Percentiles rank a stretch among this genome's conserved stretches.
Conservation (phyloP, 148 eudicot species). For the Heliosperma pusillum region DNA sequence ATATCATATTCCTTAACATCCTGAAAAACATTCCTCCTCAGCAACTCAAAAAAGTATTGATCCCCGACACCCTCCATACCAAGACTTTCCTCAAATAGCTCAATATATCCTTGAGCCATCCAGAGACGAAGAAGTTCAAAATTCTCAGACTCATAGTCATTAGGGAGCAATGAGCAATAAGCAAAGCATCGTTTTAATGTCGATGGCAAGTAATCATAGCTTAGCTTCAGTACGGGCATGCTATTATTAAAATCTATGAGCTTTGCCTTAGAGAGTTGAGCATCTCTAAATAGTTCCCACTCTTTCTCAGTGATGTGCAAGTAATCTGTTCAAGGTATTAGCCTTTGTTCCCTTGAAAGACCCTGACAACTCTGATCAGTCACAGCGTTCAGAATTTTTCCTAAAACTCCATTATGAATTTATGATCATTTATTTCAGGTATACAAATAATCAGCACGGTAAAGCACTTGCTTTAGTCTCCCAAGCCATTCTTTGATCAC, state of each 20-base stretch:
- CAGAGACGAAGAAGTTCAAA: conserved; percentile 10
- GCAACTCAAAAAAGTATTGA: conserved; percentile 1
- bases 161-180: conserved; percentile 22
- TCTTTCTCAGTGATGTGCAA: conserved; percentile 3
- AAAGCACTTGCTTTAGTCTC: conserved; percentile 9
- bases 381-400: background rate
- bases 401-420: background rate
- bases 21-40: conserved; percentile 3
- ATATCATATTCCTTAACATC: background rate
- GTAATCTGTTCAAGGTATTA: too few species aligned
- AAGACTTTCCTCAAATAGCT: background rate
- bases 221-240: conserved; percentile 11
- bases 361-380: background rate
- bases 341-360: conserved; percentile 11
- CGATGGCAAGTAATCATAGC: conserved; percentile 11
- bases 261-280: conserved; percentile 1
- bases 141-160: background rate
- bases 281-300: background rate
- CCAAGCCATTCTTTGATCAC: conserved; percentile 9
- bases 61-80: conserved; percentile 5
- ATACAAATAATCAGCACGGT: conserved; percentile 15
- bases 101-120: conserved; percentile 24
- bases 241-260: background rate
- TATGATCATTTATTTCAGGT: conserved; percentile 6
- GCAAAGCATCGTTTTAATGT: conserved; percentile 17